Evolutionary conservation across 805 yeast species (phyloP).

Genomic region (Metschnikowia colocasiae): DNA sequence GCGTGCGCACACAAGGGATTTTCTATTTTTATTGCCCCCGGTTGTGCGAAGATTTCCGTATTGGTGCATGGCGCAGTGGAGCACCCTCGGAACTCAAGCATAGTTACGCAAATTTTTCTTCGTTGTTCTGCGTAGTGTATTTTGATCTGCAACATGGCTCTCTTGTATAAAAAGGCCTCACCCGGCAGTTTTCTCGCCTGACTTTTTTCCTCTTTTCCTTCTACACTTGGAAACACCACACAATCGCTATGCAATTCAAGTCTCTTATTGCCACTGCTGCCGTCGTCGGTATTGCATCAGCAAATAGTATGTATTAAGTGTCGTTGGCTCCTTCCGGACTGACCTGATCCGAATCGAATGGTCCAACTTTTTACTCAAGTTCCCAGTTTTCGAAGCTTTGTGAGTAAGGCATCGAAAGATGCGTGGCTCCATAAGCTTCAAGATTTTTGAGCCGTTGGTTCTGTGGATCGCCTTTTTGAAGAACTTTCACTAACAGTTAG

Average conservation of each 20-base stretch:
- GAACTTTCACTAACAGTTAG: constrained; percentile 20
- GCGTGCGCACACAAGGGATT: neutral
- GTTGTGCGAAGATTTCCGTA: neutral
- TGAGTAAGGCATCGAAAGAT: too few species aligned
- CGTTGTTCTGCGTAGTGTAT: neutral
- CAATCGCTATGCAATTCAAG: constrained; percentile 52
- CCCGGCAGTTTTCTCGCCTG: neutral
- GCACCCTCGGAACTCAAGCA: constrained; percentile 12
- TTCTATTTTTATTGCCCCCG: constrained; percentile 3
- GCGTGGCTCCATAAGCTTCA: too few species aligned
- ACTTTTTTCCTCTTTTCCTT: constrained; percentile 2
- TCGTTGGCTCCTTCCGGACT: neutral
- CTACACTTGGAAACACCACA: constrained; percentile 9
- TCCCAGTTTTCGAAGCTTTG: neutral
- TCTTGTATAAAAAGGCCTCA: constrained; percentile 1
- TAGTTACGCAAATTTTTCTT: constrained; percentile 5
- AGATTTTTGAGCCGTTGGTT: too few species aligned
- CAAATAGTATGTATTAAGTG: constrained; percentile 25
- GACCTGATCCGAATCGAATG: too few species aligned
- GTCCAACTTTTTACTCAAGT: too few species aligned
- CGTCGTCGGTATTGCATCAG: constrained; percentile 45
- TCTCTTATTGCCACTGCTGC: constrained; percentile 47
- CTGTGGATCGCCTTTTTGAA: too few species aligned
- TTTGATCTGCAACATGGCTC: constrained; percentile 1
- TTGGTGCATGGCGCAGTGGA: constrained; percentile 6